Evolutionary conservation across 768 basidiomycete species (phyloP), one percentile per base, ranked within the genome.

Genomic region (Tylopilus plumbeoviolaceoides): DNA sequence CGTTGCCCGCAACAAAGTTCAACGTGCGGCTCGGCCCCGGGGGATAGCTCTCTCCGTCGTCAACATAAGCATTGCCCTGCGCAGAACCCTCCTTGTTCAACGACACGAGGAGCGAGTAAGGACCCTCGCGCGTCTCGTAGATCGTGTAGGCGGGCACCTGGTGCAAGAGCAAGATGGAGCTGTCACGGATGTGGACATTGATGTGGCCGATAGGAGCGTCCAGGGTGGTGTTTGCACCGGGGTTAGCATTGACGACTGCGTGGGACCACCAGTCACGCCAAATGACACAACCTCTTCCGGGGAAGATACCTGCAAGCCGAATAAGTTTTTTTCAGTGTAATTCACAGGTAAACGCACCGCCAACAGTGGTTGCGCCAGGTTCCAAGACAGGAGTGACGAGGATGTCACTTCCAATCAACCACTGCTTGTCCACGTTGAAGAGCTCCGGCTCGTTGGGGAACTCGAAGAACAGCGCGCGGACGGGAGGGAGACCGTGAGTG

Each of bases 201-300:
- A 91, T 89, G 61, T 88, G 83, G 17, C 83, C 77, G 3, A 91
- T 79, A 4, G 87, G 87, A 3, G 85, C 85, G n/a, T 71, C 62
- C 44, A 89, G 72, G 5, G 80, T 81, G 0, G 75, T 77, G 50
- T 73, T 72, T 28, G 60, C 65, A 31, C 77, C 76, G 2, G 68
- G 35, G 1, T 68, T 64, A 17, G 74, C 67, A 20, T 83, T 68
- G 20, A 83, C 75, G 39, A 72, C 73, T 12, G 78, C 75, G 58
- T 87, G 83, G 1, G 82, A 85, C 67, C 82, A 87, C 84, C 84
- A 87, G 64, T 88, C 85, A 35, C 85, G 78, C 85, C 85, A 89
- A 54, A 75, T 69, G 12, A 80, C 77, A 17, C 62, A 63, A 23
- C 82, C 80, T 56, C 78, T 70, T 1, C 85, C 85, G 25, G 85